phyloP scores from a whole-genome alignment of 2,329 filamentous ascomycete species.

The Cadophora gregata region DNA sequence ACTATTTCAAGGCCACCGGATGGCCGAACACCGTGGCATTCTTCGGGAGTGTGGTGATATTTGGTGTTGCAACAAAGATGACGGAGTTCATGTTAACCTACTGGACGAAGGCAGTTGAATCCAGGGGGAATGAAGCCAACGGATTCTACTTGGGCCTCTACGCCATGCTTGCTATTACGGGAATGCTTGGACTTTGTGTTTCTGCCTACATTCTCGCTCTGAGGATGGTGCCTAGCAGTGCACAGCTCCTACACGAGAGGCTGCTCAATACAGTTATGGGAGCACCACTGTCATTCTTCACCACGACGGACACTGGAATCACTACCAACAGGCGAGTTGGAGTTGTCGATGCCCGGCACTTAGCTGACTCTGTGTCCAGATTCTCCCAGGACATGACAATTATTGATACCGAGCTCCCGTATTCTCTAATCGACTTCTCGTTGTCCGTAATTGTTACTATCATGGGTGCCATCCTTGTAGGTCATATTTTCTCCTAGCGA shows the following conservation, averaged over 20 bases:
- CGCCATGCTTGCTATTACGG: slow-evolving; percentile 15
- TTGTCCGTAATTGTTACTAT: neutral
- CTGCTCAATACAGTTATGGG: neutral
- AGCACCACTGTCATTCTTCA: slow-evolving; percentile 11
- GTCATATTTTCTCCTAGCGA: neutral
- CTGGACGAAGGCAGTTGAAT: slow-evolving; percentile 12
- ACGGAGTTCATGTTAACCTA: slow-evolving; percentile 48
- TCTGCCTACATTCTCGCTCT: slow-evolving; percentile 37
- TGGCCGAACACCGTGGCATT: slow-evolving; percentile 22
- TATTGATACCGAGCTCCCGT: slow-evolving; percentile 41
- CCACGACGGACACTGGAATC: neutral
- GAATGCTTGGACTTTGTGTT: slow-evolving; percentile 10
- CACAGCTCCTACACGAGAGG: neutral
- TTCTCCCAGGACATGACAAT: slow-evolving; percentile 40
- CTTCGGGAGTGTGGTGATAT: slow-evolving; percentile 36
- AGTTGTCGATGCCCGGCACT: no score
- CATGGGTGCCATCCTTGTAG: neutral
- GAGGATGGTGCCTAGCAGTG: neutral
- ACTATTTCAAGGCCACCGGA: slow-evolving; percentile 34
- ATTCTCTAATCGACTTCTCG: slow-evolving; percentile 13
- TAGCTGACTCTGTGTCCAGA: slow-evolving; percentile 25
- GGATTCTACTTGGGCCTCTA: slow-evolving; percentile 29
- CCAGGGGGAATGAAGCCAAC: slow-evolving; percentile 28
- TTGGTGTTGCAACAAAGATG: slow-evolving; percentile 36
- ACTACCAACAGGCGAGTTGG: slow-evolving; percentile 20